Base-by-base conservation (phyloP, 1,139 yeast species). In the Waltiozyma sp. region DNA sequence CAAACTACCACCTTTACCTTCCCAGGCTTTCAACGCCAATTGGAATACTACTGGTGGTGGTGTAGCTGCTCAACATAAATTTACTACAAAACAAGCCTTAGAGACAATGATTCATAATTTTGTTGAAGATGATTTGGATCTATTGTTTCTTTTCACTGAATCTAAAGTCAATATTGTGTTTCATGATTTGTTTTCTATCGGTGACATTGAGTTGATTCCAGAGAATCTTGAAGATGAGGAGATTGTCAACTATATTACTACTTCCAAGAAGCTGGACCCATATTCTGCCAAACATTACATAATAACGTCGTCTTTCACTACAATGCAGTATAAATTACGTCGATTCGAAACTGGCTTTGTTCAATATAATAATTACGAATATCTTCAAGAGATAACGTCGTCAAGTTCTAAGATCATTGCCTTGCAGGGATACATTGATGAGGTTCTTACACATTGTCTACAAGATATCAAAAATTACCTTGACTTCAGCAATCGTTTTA, bases 381-480 rank as follows among this genome's bases (percentile, higher is more conserved):
- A 45, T 11, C 47, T 62, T 11, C 54, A 58, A 1, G 61, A 61
- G n/a, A 54, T 63, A 8, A 54, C 65, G 1, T 48, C 57, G 4
- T 45, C 53, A 1, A 59, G 60, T 2, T 57, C 67, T 5, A 57
- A 60, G 41, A 47, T 59, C 19, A 48, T 54, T 28, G 62, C 65
- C 1, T 43, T 68, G 9, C 44, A 66, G 19, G 64, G 60, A 1
- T 66, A 67, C 44, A 48, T 77, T 9, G 58, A 64, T 19, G 72
- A 65, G n/a, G 68, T 70, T 16, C 47, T 77, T 1, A 50, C 47
- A 0, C 50, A 57, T 13, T 49, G 76, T 3, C 56, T 61, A 4
- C 52, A 56, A 1, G 77, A 73, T 35, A 58, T 70, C 9, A 64
- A 60, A 36, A 65, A 72, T 1, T 74, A 72, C 48, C 56, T 69